phyloP scores from a whole-genome alignment of 345 rosid genomes.

The Hypericum perforatum region DNA sequence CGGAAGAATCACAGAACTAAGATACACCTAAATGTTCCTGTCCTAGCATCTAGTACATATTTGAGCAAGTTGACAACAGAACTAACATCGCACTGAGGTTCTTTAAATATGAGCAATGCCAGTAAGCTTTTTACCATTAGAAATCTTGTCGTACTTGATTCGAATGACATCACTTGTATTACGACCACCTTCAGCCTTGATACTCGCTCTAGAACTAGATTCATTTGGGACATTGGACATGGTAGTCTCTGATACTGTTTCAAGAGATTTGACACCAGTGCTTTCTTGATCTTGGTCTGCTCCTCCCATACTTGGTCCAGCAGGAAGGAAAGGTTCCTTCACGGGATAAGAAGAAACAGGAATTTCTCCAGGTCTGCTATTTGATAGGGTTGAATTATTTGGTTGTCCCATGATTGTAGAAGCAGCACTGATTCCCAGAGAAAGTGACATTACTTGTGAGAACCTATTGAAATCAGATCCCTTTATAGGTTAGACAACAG shows the following conservation, averaged over 20 bases:
- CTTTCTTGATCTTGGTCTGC: conserved; percentile 20
- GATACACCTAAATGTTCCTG: neutral
- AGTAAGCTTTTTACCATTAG: conserved; percentile 20
- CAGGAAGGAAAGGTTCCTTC: conserved; percentile 19
- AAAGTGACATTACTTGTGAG: conserved; percentile 8
- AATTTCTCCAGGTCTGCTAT: conserved; percentile 29
- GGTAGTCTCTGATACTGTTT: conserved; percentile 11
- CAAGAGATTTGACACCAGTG: conserved; percentile 15
- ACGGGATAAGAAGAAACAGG: conserved; percentile 14
- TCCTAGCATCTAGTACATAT: neutral
- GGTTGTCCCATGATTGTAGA: conserved; percentile 19
- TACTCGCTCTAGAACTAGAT: conserved; percentile 17
- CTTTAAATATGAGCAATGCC: conserved; percentile 2
- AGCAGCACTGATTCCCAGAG: conserved; percentile 15
- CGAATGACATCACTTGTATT: conserved; percentile 20
- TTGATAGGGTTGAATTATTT: conserved; percentile 21
- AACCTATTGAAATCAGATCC: conserved; percentile 6
- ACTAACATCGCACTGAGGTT: conserved; percentile 3
- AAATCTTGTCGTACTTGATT: conserved; percentile 12
- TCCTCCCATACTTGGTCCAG: conserved; percentile 12
- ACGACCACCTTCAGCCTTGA: conserved; percentile 15
- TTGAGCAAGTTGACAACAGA: neutral
- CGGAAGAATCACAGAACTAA: no score
- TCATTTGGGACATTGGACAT: conserved; percentile 18
- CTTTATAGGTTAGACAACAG: conserved; percentile 5